These are phyloP conservation scores for Benincasa hispida DNA, from an alignment of 306 rosid species.

Conservation along the genomic window DNA sequence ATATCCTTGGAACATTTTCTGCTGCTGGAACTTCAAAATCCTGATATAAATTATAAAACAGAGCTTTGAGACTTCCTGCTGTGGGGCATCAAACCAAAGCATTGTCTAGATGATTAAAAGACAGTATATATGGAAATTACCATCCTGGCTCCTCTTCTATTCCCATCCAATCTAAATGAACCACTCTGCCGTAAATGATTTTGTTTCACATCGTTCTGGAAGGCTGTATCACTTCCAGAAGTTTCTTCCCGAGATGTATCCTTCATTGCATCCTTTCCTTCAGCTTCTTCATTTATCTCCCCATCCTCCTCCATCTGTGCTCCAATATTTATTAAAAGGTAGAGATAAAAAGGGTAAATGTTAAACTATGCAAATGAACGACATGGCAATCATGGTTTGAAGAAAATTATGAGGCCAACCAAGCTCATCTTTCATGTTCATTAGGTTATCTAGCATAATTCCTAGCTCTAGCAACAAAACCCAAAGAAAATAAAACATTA, in stretches of 20 bases:
- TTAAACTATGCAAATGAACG: background rate
- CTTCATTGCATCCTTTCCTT: slow-evolving; percentile 31
- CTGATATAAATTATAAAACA: slow-evolving; percentile 20
- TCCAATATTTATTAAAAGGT: background rate
- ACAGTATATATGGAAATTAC: slow-evolving; percentile 14
- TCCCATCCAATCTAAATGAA: slow-evolving; percentile 43
- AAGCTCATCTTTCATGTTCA: background rate
- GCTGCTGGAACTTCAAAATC: slow-evolving; percentile 48
- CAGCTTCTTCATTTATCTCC: slow-evolving; percentile 44
- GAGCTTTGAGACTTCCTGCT: slow-evolving; percentile 2
- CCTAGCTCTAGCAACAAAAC: background rate
- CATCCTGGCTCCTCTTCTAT: slow-evolving; percentile 38
- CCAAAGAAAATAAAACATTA: background rate
- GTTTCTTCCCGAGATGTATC: slow-evolving; percentile 19
- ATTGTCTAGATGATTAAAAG: background rate
- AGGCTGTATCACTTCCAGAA: slow-evolving; percentile 14
- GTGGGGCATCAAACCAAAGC: slow-evolving; percentile 5
- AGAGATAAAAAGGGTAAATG: background rate
- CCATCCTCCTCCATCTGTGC: slow-evolving; percentile 74
- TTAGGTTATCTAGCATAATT: background rate
- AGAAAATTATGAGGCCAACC: background rate
- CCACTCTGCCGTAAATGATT: slow-evolving; percentile 34
- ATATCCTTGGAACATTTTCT: slow-evolving; percentile 65
- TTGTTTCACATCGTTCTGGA: slow-evolving; percentile 28
- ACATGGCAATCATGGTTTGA: background rate